phyloP scores from a whole-genome alignment of 2,329 filamentous ascomycete genomes.

The Aspergillus melleus region DNA sequence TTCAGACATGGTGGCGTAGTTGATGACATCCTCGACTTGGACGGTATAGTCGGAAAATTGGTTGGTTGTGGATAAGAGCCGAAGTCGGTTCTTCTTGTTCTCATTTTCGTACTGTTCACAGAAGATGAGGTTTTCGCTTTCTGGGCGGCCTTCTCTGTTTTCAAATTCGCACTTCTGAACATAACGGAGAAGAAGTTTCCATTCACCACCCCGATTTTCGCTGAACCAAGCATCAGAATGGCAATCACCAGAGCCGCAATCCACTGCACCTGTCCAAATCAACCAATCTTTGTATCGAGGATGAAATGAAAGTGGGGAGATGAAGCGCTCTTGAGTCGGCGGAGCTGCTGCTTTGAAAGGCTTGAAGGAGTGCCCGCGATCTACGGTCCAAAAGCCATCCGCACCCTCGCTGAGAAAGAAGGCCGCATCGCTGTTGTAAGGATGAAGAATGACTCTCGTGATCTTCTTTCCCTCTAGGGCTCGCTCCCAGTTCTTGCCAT shows the following conservation, averaged over 20 bases:
- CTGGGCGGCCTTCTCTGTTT: constrained; percentile 59
- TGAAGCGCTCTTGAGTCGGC: constrained; percentile 45
- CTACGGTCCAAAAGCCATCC: constrained; percentile 74
- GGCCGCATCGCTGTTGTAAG: constrained; percentile 77
- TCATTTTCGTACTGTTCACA: constrained; percentile 65
- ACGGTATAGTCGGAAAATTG: constrained; percentile 69
- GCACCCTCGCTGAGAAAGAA: constrained; percentile 76
- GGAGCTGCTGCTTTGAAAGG: constrained; percentile 69
- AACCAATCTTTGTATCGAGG: constrained; percentile 84
- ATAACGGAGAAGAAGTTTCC: constrained; percentile 72
- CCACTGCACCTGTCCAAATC: constrained; percentile 76
- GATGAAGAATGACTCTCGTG: constrained; percentile 71
- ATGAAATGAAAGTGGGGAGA: constrained; percentile 73
- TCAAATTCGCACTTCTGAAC: constrained; percentile 87
- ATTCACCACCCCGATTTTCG: constrained; percentile 74
- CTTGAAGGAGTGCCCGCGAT: constrained; percentile 73
- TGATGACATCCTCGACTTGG: constrained; percentile 70
- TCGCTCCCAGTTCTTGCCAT: constrained; percentile 81
- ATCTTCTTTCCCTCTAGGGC: constrained; percentile 71
- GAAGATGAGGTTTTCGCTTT: constrained; percentile 64
- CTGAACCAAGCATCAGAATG: constrained; percentile 74
- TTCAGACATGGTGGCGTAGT: constrained; percentile 93
- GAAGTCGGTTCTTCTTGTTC: constrained; percentile 62
- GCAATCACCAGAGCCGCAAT: constrained; percentile 67
- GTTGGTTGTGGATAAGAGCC: constrained; percentile 75